These are phyloP conservation scores for Aspergillus taichungensis DNA, from an alignment of 495 filamentous ascomycete species.

Conservation along the genomic window DNA sequence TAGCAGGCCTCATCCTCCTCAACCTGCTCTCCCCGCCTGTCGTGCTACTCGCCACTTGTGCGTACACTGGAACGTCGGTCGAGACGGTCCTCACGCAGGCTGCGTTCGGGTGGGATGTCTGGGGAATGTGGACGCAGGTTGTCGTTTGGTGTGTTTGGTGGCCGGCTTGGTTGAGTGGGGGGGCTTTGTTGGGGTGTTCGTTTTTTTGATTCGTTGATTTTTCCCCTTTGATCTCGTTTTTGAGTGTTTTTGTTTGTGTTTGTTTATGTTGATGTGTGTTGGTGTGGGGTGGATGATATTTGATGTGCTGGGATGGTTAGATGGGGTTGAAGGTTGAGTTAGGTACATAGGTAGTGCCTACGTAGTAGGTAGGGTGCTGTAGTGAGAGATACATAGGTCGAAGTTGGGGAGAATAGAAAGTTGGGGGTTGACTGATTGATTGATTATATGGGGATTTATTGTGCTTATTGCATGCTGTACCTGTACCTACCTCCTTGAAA, in stretches of 20 bases:
- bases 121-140: slow-evolving; percentile 81
- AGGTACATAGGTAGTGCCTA: too few species aligned
- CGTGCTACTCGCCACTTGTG: slow-evolving; percentile 46
- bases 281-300: too few species aligned
- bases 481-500: too few species aligned
- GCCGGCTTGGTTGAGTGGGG: slow-evolving; percentile 81
- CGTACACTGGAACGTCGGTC: slow-evolving; percentile 42
- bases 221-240: background rate
- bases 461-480: too few species aligned
- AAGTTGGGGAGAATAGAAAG: too few species aligned
- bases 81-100: slow-evolving; percentile 59
- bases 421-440: background rate
- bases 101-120: slow-evolving; percentile 84
- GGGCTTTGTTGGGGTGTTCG: slow-evolving; percentile 39
- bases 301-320: too few species aligned
- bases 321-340: too few species aligned
- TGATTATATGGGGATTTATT: background rate
- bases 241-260: background rate
- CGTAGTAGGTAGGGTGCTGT: too few species aligned
- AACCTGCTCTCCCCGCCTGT: slow-evolving; percentile 57
- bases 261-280: background rate
- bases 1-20: slow-evolving; percentile 33
- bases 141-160: slow-evolving; percentile 98
- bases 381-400: too few species aligned
- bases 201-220: slow-evolving; percentile 17